Evolutionary conservation across 1,139 yeast genomes (phyloP).

Genomic region (Pneumocystis murina): DNA sequence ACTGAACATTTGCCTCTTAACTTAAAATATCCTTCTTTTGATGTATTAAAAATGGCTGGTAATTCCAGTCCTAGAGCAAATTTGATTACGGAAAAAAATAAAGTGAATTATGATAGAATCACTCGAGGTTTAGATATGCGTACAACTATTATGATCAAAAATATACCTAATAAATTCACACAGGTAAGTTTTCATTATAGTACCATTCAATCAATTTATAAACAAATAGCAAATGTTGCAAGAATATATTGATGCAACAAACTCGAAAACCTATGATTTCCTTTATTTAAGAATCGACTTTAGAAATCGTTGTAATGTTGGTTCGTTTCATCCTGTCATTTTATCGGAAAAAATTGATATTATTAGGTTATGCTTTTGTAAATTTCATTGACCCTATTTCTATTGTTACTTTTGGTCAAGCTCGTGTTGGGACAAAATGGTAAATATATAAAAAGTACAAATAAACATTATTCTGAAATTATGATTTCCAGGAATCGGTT

Average conservation of each 20-base stretch:
- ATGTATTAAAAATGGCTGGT: not conserved
- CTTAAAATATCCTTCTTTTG: not conserved
- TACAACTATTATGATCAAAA: constrained; percentile 36
- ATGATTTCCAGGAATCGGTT: constrained; percentile 23
- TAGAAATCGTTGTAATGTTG: constrained; percentile 32
- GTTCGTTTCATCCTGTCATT: not conserved
- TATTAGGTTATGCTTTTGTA: constrained; percentile 31
- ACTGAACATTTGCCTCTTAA: not conserved
- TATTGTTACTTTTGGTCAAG: constrained; percentile 32
- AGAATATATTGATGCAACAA: constrained; percentile 31
- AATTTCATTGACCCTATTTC: constrained; percentile 32
- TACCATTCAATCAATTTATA: constrained; percentile 18
- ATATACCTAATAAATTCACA: constrained; percentile 33
- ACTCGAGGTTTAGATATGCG: constrained; percentile 30
- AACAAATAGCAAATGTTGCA: constrained; percentile 28
- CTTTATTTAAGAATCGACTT: constrained; percentile 39
- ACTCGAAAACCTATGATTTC: constrained; percentile 33
- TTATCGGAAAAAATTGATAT: constrained; percentile 25
- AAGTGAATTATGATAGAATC: constrained; percentile 27
- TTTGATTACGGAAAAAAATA: constrained; percentile 23
- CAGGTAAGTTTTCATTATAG: not conserved
- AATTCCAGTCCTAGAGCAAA: not conserved
- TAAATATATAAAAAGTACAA: constrained; percentile 1
- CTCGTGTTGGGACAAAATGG: constrained; percentile 36
- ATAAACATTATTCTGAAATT: not conserved